Base-by-base conservation (phyloP, 2,329 filamentous ascomycete species). In the Pseudocercospora fijiensis region DNA sequence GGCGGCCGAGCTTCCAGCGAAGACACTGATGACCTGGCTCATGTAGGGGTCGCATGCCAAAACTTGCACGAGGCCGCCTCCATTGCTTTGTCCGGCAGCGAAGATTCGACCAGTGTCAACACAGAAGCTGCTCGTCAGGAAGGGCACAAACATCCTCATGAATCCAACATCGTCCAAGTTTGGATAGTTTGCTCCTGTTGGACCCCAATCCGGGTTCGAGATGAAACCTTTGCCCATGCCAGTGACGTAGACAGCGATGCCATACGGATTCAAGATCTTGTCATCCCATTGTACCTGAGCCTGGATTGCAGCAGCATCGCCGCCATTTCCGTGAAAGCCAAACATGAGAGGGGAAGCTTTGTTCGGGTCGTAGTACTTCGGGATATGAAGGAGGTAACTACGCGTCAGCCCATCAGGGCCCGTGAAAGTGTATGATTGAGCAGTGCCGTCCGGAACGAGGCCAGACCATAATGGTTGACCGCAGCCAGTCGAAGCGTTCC, bases 61-160 rank as follows among this genome's bases (percentile, higher is more conserved):
- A 1, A 78, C 69, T 20, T 76, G 78, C 4, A 77, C 77, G 27
- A 82, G 79, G 4, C 79, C 84, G 1, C 82, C 85, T 4, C 83
- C 84, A 51, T 86, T 84, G 67, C 78, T 85, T 65, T 85, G 84
- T 52, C 81, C 81, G 0, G 76, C 73, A 5, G 77, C 77, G 57
- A 81, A 83, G 49, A 84, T 75, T 8, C 77, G 77, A 1, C 71
- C 72, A 3, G 72, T 67, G 64, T 83, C 79, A 63, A 84, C 75
- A 68, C 81, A 84, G 69, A 80, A 81, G 4, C 67, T 72, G 11
- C 71, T 65, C 57, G 78, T 72, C 5, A 83, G 65, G 33, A 77
- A 68, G 10, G 74, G 67, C 37, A 81, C 70, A 22, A 83, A 73
- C 55, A 78, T 76, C 4, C 77, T 68, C 13, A 76, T 78, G 67